Percentiles rank a stretch among this genome's conserved stretches.
phyloP scores from a whole-genome alignment of 129 eudicot genomes.

The Centella asiatica region DNA sequence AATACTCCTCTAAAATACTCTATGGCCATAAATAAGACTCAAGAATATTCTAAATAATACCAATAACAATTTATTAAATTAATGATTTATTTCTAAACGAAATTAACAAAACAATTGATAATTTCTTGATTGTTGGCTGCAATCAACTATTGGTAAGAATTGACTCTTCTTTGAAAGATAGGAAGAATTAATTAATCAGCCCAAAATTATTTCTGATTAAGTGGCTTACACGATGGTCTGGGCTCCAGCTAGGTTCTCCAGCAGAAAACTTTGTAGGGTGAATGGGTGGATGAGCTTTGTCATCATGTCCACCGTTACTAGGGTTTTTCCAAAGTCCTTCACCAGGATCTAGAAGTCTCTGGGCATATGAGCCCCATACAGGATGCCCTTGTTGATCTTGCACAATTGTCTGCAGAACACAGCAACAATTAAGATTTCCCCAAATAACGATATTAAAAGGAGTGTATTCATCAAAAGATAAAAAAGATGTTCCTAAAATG shows the following conservation, averaged over 20 bases:
- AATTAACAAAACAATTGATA: no score
- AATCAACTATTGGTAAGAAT: no score
- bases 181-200: neutral
- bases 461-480: neutral
- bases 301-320: constrained; percentile 84
- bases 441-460: constrained; percentile 2
- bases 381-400: constrained; percentile 87
- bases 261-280: constrained; percentile 93
- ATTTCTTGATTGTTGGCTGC: no score
- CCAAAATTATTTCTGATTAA: neutral
- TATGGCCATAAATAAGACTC: no score
- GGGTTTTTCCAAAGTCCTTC: constrained; percentile 90
- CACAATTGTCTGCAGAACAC: constrained; percentile 63
- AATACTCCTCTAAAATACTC: no score
- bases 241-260: constrained; percentile 91
- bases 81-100: no score
- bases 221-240: constrained; percentile 70
- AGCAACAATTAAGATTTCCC: constrained; percentile 6
- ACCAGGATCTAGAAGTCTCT: constrained; percentile 68
- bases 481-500: neutral
- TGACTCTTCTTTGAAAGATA: no score
- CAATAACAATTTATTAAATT: no score
- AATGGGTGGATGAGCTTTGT: constrained; percentile 98
- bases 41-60: no score
- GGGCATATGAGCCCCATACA: constrained; percentile 82